These are phyloP conservation scores for Magnolia officinalis DNA, from an alignment of 164 flowering plant species.

Conservation along the genomic window DNA sequence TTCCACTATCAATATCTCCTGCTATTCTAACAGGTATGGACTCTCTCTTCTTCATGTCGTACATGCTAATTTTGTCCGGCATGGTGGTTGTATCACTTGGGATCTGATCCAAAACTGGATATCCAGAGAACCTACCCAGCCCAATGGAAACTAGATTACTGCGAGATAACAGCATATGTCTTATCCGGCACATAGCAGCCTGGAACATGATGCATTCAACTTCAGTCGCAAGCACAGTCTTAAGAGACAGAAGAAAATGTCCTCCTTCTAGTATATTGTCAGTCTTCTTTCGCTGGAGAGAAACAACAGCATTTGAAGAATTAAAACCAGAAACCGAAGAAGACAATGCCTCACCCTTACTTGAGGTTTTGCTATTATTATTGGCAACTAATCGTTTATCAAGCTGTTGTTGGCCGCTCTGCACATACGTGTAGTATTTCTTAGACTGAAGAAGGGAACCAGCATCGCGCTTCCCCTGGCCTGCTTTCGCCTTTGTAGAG, in stretches of 20 bases:
- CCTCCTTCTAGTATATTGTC: slow-evolving; percentile 38
- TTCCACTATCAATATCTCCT: slow-evolving; percentile 72
- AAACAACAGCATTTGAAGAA: slow-evolving; percentile 39
- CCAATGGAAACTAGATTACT: slow-evolving; percentile 30
- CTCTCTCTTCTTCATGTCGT: slow-evolving; percentile 72
- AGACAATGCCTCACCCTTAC: slow-evolving; percentile 36
- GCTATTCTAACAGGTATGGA: slow-evolving; percentile 75
- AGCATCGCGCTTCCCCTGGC: slow-evolving; percentile 31
- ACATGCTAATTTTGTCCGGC: slow-evolving; percentile 44
- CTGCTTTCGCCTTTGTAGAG: slow-evolving; percentile 30
- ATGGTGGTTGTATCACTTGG: slow-evolving; percentile 47
- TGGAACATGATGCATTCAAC: slow-evolving; percentile 78
- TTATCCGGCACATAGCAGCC: slow-evolving; percentile 81
- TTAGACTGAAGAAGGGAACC: slow-evolving; percentile 28
- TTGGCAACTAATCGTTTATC: slow-evolving; percentile 19
- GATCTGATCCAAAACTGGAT: slow-evolving; percentile 38
- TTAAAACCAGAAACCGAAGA: slow-evolving; percentile 42
- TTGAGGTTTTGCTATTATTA: slow-evolving; percentile 26
- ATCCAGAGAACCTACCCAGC: slow-evolving; percentile 33
- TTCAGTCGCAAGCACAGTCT: slow-evolving; percentile 75
- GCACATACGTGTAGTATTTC: slow-evolving; percentile 62
- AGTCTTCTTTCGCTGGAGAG: slow-evolving; percentile 36
- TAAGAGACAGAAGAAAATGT: slow-evolving; percentile 36
- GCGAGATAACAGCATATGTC: slow-evolving; percentile 60
- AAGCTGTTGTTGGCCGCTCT: slow-evolving; percentile 34